Base-by-base conservation (phyloP, 2,329 filamentous ascomycete genomes). In the Colletotrichum cordylinicola region DNA sequence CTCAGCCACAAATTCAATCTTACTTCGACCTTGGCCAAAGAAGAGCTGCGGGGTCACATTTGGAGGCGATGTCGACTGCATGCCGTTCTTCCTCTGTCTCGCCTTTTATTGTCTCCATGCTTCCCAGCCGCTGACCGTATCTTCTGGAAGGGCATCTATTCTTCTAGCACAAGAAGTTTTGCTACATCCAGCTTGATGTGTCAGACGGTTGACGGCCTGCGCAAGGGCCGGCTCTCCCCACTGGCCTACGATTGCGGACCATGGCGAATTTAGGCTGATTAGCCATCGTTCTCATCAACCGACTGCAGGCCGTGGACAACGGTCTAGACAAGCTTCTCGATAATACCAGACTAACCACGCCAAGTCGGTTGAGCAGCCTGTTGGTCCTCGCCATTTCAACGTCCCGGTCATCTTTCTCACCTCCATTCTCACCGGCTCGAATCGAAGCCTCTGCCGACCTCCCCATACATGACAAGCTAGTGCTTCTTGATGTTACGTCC, bases 201-300 rank as follows among this genome's bases (percentile, higher is more conserved):
- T 48, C 18, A 21, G 43, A 48, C 18, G 43, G n/a, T n/a, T 52
- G 43, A 21, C 43, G 43, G 43, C 43, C 43, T 52, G 43, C 43
- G 21, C 5, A 52, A 21, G 21, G 43, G n/a, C 43, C 43, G 43
- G n/a, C n/a, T 52, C n/a, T 21, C 43, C n/a, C 12, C n/a, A n/a
- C 43, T 21, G 43, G 43, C 43, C 18, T 52, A 21, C 9, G 43
- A 58, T 39, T 10, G 27, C 65, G 33, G 65, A 61, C 35, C 61
- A 70, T 31, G 15, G 29, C 33, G 33, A 33, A 74, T 67, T 76
- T 66, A 76, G 74, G 48, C 71, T 74, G 60, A 76, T 61, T 48
- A 43, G 35, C 29, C 6, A 64, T n/a, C n/a, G 4, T 55, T 13
- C 58, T 21, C 39, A 58, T 31, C 33, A 52, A 31, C 56, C n/a